Base-by-base conservation (phyloP, 2,329 filamentous ascomycete species). In the Aspergillus pseudoviridinutans region DNA sequence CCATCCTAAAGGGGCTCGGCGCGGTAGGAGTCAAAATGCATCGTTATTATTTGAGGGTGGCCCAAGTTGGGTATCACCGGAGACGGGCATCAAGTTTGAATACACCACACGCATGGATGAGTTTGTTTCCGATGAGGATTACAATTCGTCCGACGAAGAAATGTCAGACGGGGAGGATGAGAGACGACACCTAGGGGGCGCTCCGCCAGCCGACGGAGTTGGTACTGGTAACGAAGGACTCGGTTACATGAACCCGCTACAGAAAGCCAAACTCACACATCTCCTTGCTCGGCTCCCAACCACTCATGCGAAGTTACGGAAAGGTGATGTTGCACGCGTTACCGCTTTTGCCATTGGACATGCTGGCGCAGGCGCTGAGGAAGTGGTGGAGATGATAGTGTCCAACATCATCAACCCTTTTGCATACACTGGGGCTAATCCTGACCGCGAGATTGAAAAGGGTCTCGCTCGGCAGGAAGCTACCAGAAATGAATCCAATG, bases 311-410 rank as follows among this genome's bases (percentile, higher is more conserved):
- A 88, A 84, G 63, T 80, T 97, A 27, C 84, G 90, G 28, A 91
- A 91, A 68, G 92, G 91, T 2, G 91, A 97, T 68, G 85, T 97
- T 49, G 92, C 91, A 1, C 84, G 92, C 4, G 82, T 97, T 2
- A 93, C 92, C 1, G 84, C 88, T 3, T 97, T 97, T 74, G 92
- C 92, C 12, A 91, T 97, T 56, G 88, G 87, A 2, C 91, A 97
- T 71, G 90, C 92, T 1, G 90, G 88, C 42, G 83, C 86, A 22
- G 94, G 92, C 17, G 89, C 91, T 12, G 90, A 95, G 62, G 94
- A 97, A 76, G 88, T 97, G 38, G 92, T 96, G n/a, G 85, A 93
- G 51, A 85, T 96, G 75, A 87, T 97, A 41, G 84, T 96, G 0
- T 82, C 86, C 1, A 97, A 99, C 66, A 81, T 97, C 35, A 81